These are phyloP conservation scores for Corchorus capsularis DNA, from an alignment of 345 rosid genomes.

Conservation along the genomic window DNA sequence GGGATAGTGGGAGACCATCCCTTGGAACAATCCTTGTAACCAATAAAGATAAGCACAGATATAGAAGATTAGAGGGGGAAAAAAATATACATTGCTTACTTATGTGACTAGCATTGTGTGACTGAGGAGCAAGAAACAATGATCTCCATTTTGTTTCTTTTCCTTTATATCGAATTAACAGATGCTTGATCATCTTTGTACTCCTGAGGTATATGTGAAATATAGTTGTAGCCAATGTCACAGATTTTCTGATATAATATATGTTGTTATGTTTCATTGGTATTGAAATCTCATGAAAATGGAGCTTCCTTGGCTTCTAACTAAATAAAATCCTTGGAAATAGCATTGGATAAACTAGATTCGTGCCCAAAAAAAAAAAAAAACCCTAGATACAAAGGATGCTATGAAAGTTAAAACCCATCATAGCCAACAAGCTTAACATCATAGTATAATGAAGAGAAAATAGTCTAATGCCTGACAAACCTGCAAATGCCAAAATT, in stretches of 20 bases:
- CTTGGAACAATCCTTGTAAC: neutral
- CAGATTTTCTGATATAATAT: neutral
- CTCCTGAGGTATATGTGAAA: neutral
- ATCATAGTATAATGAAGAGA: neutral
- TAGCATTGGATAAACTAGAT: neutral
- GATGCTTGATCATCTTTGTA: neutral
- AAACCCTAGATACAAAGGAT: too few relatives aligned
- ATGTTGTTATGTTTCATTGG: neutral
- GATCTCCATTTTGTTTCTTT: neutral
- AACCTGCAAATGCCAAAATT: too few relatives aligned
- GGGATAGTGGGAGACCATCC: constrained; percentile 4
- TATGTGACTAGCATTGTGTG: neutral
- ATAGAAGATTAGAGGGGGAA: neutral
- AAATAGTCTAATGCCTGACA: too few relatives aligned
- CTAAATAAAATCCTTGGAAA: neutral
- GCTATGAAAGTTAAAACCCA: neutral
- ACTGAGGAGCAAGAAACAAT: neutral
- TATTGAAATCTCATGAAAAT: neutral
- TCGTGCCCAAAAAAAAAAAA: too few relatives aligned
- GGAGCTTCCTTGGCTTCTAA: neutral
- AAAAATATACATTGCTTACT: neutral
- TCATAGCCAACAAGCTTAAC: neutral
- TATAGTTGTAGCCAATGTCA: neutral
- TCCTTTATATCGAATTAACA: neutral
- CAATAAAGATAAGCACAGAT: neutral